Evolutionary conservation across 331 rosid species (phyloP), one percentile per base, ranked within the genome.

Genomic region (Quercus lobata): DNA sequence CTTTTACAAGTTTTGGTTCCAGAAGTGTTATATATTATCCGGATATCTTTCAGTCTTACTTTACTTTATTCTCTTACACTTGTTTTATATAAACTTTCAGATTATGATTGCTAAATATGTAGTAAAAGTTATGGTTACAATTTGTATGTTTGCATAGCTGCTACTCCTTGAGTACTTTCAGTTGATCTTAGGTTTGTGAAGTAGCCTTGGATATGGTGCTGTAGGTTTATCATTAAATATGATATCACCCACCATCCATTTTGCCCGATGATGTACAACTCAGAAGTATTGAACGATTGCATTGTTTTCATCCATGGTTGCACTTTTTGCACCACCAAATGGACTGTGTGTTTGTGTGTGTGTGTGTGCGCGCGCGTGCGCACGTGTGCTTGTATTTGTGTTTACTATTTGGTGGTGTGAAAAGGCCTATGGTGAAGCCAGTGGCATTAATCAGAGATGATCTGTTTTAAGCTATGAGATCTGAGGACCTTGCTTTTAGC

Each of bases 281-380:
- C 2, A 63, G 3, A 27, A 6, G 2, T 63, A 63, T 63, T 63
- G 70, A 27, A 27, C 70, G 14, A 19, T 63, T 15, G 21, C 41
- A 15, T 27, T 35, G 22, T 30, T 63, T 62, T 63, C 65, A 63
- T 63, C 30, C 14, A 29, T 63, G n/a, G 70, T 30, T 65, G 18
- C 12, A 32, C 71, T 29, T 30, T 65, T 30, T 6, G 22, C 22
- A 3, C 71, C 71, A 30, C 10, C 46, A 30, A 30, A 29, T 65
- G 54, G 54, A 49, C 46, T 41, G 3, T 14, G 8, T 21, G 0
- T n/a, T n/a, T 62, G 0, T 27, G 37, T 27, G 19, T 6, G 2
- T 27, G 3, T 27, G 1, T 27, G 7, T 0, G 69, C 0, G 10
- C 0, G 29, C 29, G 0, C 0, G 29, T 3, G 0, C 1, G 3